Conservation (phyloP, 139 green algal species). For the Haematococcus lacustris region DNA sequence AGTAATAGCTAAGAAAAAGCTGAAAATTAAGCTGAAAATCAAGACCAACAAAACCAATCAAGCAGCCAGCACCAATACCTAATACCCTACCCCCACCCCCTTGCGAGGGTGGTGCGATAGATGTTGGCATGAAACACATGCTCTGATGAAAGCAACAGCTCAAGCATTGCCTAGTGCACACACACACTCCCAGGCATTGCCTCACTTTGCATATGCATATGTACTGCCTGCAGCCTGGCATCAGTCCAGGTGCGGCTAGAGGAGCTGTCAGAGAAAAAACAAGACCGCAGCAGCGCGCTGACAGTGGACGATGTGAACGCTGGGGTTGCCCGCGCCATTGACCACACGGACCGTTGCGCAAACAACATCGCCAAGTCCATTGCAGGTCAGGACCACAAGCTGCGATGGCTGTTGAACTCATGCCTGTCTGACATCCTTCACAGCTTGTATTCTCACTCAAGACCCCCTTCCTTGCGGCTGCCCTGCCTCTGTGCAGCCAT, state of each 20-base stretch:
- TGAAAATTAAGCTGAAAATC: too few relatives aligned
- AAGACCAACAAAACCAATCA: too few relatives aligned
- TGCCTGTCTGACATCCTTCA: background rate
- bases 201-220: background rate
- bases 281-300: constrained; percentile 18
- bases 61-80: too few relatives aligned
- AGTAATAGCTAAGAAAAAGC: too few relatives aligned
- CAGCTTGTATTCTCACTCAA: too few relatives aligned
- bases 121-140: too few relatives aligned
- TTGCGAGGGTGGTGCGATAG: too few relatives aligned
- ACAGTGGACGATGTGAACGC: constrained; percentile 28
- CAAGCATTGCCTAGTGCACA: too few relatives aligned
- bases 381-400: constrained; percentile 1
- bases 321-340: constrained; percentile 20
- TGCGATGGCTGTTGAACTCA: background rate
- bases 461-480: too few relatives aligned
- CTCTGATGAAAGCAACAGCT: too few relatives aligned
- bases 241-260: constrained; percentile 15
- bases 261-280: constrained; percentile 19
- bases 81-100: too few relatives aligned
- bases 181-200: background rate
- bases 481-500: constrained; percentile 16
- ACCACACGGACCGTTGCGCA: constrained; percentile 27
- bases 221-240: constrained; percentile 4
- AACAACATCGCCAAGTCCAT: constrained; percentile 30